Base-by-base conservation (phyloP, 306 rosid genomes). In the Medicago lupulina region DNA sequence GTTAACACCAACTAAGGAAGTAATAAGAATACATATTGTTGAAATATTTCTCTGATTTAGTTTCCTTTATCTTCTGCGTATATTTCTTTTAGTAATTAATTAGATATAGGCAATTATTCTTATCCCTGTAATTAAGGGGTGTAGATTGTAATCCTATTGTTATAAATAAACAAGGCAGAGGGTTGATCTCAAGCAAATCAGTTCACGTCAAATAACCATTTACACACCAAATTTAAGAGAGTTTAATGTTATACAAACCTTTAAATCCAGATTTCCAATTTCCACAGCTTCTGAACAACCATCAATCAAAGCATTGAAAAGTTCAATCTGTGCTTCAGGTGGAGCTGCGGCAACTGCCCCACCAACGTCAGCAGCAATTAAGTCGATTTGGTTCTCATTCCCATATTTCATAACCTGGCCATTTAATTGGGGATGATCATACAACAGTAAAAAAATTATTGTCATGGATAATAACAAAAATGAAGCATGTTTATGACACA, bases 361-460 rank as follows among this genome's bases (percentile, higher is more conserved):
- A 71, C 98, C 92, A 63, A 92, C 97, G 83, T 96, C 99, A 36
- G 87, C 88, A 73, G 76, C 91, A 67, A 92, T 90, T 75, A 85
- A 80, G 84, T 89, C 79, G 38, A 92, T 81, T 85, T 92, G 97
- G 87, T 90, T 92, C 85, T 89, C 90, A 69, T 96, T 92, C 61
- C 98, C 99, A 85, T 83, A 96, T 76, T 92, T 96, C 97, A 96
- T 84, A 72, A 89, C 94, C 99, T 96, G 79, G 39, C 36, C 50
- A 73, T 71, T 84, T 76, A 80, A 60, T 71, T 57, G 18, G 16
- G 51, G 38, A 66, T 70, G 16, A 81, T 14, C 59, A 75, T 41
- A 75, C 60, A 74, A 39, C 79, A 74, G 49, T 31, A 25, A 65
- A 63, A 53, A 25, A 70, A 49, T 65, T 51, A 66, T 21, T 31